These are phyloP conservation scores for Saccharomyces hybrid DNA, from an alignment of 1,139 yeast genomes.

Conservation along the genomic window DNA sequence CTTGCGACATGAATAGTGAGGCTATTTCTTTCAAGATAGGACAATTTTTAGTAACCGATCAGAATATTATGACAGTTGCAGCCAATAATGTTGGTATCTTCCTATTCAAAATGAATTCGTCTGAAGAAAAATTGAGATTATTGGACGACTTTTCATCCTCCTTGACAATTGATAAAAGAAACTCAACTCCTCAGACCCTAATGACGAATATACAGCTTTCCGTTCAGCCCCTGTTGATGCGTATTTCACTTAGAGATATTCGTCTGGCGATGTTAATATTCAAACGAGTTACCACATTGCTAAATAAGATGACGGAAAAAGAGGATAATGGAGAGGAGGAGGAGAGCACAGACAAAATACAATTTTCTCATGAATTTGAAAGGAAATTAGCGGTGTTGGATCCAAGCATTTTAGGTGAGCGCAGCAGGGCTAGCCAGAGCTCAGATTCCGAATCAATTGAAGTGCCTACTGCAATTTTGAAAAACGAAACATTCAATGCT, in stretches of 20 bases:
- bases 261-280: constrained; percentile 68
- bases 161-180: constrained; percentile 63
- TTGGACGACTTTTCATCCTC: constrained; percentile 85
- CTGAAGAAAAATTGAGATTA: constrained; percentile 55
- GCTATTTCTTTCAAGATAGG: constrained; percentile 88
- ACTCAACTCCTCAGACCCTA: constrained; percentile 48
- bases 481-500: constrained; percentile 66
- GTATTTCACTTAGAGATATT: constrained; percentile 83
- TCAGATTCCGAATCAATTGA: constrained; percentile 16
- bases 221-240: constrained; percentile 70
- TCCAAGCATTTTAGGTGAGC: constrained; percentile 43
- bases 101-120: constrained; percentile 65
- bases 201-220: constrained; percentile 62
- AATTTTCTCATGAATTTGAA: constrained; percentile 56
- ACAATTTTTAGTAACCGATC: constrained; percentile 65
- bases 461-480: constrained; percentile 33
- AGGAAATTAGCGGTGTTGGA: constrained; percentile 54
- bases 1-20: constrained; percentile 59
- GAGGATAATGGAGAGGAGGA: constrained; percentile 6
- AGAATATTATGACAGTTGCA: constrained; percentile 53
- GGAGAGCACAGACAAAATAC: constrained; percentile 11
- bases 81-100: constrained; percentile 83
- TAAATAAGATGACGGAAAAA: constrained; percentile 16
- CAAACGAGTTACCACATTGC: constrained; percentile 57
- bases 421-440: constrained; percentile 34